Evolutionary conservation across 495 filamentous ascomycete genomes (phyloP).

Genomic region (Astrothelium macrocarpum): DNA sequence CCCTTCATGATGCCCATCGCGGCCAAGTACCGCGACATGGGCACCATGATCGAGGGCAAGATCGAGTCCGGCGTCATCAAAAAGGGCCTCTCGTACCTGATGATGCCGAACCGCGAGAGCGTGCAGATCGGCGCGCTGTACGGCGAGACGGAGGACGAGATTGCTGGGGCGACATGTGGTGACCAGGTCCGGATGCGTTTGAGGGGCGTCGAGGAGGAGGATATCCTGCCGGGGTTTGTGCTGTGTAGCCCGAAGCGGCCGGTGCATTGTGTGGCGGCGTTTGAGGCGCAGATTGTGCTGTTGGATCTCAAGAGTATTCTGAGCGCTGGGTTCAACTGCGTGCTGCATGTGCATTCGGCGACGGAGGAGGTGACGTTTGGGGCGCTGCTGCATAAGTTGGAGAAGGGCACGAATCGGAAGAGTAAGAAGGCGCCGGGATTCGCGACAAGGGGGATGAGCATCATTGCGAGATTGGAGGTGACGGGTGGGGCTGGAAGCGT

Average conservation of each 20-base stretch:
- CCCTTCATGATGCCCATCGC: slow-evolving; percentile 99
- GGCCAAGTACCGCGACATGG: slow-evolving; percentile 94
- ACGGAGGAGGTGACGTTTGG: slow-evolving; percentile 92
- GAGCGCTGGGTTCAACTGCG: slow-evolving; percentile 81
- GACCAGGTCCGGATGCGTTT: slow-evolving; percentile 91
- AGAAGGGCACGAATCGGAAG: slow-evolving; percentile 91
- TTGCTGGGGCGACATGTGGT: slow-evolving; percentile 67
- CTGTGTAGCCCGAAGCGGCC: slow-evolving; percentile 85
- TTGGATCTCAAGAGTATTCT: slow-evolving; percentile 94
- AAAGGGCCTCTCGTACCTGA: slow-evolving; percentile 69
- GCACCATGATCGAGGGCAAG: slow-evolving; percentile 94
- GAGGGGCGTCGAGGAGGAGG: slow-evolving; percentile 93
- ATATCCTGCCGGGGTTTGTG: slow-evolving; percentile 93
- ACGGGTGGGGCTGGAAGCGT: slow-evolving; percentile 75
- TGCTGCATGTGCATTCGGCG: slow-evolving; percentile 80
- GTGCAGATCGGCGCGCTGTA: slow-evolving; percentile 76
- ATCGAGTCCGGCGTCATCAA: slow-evolving; percentile 87
- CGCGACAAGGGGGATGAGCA: slow-evolving; percentile 81
- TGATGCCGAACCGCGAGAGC: slow-evolving; percentile 90
- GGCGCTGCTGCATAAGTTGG: slow-evolving; percentile 80
- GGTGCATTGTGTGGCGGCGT: slow-evolving; percentile 79
- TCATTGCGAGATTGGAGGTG: slow-evolving; percentile 86
- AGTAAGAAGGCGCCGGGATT: slow-evolving; percentile 88
- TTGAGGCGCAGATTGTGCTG: slow-evolving; percentile 93
- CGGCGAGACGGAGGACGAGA: slow-evolving; percentile 93